Conservation (phyloP, 768 basidiomycete genomes). For the Agrocybe pediades region DNA sequence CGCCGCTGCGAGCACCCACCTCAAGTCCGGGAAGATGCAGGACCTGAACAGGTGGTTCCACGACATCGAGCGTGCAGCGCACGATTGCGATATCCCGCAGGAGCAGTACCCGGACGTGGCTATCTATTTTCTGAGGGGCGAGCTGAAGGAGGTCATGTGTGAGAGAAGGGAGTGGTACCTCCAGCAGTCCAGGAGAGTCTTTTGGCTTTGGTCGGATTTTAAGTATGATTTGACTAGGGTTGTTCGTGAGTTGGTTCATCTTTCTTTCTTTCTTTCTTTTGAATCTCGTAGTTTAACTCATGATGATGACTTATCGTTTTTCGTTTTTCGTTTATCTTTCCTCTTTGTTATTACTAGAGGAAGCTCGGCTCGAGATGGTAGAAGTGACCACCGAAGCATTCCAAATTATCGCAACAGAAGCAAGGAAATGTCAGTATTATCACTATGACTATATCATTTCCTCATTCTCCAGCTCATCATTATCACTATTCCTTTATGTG, state of each 20-base stretch:
- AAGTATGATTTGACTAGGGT: conserved; percentile 25
- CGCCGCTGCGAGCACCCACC: not conserved
- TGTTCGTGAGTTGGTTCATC: conserved; percentile 20
- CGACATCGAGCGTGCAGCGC: conserved; percentile 20
- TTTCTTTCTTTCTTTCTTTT: not conserved
- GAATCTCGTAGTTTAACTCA: too few relatives aligned
- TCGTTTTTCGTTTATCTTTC: not conserved
- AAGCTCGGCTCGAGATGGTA: conserved; percentile 1
- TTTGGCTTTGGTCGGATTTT: conserved; percentile 27
- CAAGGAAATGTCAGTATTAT: conserved; percentile 18
- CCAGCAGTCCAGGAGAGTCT: conserved; percentile 13
- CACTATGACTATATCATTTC: not conserved
- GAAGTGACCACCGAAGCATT: not conserved
- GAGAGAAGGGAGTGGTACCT: conserved; percentile 21
- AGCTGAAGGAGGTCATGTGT: conserved; percentile 25
- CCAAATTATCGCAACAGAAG: conserved; percentile 13
- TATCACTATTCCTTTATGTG: not conserved
- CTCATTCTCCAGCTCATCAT: not conserved
- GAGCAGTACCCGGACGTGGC: conserved; percentile 26
- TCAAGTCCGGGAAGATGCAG: conserved; percentile 7
- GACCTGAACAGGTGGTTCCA: conserved; percentile 24
- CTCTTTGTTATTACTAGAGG: conserved; percentile 1
- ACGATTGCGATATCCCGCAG: conserved; percentile 17
- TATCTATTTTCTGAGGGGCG: conserved; percentile 28
- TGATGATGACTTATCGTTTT: too few relatives aligned